phyloP scores from a whole-genome alignment of 768 basidiomycete genomes.

The Kwoniella bestiolae region DNA sequence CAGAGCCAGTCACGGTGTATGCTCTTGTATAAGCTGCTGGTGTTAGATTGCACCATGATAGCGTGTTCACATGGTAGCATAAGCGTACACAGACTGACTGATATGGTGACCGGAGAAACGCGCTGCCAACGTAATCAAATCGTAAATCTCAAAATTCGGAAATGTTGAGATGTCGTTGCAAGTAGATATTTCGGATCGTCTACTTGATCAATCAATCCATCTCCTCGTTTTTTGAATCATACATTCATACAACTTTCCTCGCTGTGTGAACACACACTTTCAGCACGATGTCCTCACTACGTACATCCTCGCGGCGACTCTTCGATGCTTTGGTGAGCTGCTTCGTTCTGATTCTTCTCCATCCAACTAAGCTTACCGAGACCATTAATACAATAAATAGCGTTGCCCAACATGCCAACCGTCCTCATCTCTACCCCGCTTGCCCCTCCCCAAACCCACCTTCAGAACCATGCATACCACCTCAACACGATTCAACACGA shows the following conservation, averaged over 20 bases:
- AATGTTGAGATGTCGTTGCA: neutral
- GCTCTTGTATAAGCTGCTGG: too few relatives aligned
- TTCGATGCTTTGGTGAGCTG: constrained; percentile 8
- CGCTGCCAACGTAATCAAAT: neutral
- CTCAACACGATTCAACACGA: neutral
- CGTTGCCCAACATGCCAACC: constrained; percentile 19
- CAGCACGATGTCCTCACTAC: constrained; percentile 4
- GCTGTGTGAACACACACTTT: too few relatives aligned
- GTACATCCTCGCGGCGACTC: constrained; percentile 6
- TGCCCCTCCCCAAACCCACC: neutral
- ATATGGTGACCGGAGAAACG: neutral
- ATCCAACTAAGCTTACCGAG: neutral
- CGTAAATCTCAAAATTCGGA: neutral
- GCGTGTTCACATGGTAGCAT: too few relatives aligned
- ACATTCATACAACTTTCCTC: too few relatives aligned
- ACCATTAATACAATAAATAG: neutral
- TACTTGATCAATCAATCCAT: too few relatives aligned
- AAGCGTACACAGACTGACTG: neutral
- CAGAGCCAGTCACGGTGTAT: too few relatives aligned
- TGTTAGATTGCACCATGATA: too few relatives aligned
- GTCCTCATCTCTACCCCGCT: neutral
- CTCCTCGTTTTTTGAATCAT: too few relatives aligned
- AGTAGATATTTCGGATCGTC: too few relatives aligned
- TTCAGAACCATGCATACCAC: neutral
- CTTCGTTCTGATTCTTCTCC: too few relatives aligned